Base-by-base conservation (phyloP, 164 flowering plant genomes). In the Aristolochia californica region DNA sequence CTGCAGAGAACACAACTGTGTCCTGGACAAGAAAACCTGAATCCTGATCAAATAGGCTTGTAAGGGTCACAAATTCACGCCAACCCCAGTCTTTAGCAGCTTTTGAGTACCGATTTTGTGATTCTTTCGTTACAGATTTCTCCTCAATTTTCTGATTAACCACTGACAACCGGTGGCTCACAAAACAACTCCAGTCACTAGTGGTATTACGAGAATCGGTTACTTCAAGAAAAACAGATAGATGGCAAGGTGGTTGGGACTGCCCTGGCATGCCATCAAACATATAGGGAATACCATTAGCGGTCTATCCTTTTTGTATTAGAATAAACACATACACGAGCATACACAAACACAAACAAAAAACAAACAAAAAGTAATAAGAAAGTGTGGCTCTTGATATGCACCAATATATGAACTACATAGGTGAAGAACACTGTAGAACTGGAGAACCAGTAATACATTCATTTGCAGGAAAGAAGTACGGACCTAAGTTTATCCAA, bases 31-130 rank as follows among this genome's bases (percentile, higher is more conserved):
- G 95, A 74, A 85, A 93, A 24, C 98, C 98, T 61, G 97, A 82
- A 68, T 93, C 98, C 70, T 93, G 97, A 74, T 89, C 97, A 75
- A 93, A 93, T 64, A 93, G 85, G 70, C 95, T 89, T 0, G 96
- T 89, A 48, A 89, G 95, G 0, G 97, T 93, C 68, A 93, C 86
- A 76, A 93, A 93, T 74, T 93, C 99, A 47, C 97, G 90, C 97
- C 97, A 93, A 5, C 97, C 99, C 99, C 99, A 93, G 73, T 93
- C 99, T 63, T 89, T 93, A 48, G 99, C 97, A 62, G 97, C 85
- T 73, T 93, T 93, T 17, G 99, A 93, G 70, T 87, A 89, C 24
- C 97, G 97, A 59, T 87, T 87, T 63, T 93, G 99, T 56, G 99
- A 89, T 69, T 93, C 99, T 72, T 89, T 89, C 5, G 80, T 78